phyloP scores from a whole-genome alignment of 73 alveolate species.

The Stentor roeselii region DNA sequence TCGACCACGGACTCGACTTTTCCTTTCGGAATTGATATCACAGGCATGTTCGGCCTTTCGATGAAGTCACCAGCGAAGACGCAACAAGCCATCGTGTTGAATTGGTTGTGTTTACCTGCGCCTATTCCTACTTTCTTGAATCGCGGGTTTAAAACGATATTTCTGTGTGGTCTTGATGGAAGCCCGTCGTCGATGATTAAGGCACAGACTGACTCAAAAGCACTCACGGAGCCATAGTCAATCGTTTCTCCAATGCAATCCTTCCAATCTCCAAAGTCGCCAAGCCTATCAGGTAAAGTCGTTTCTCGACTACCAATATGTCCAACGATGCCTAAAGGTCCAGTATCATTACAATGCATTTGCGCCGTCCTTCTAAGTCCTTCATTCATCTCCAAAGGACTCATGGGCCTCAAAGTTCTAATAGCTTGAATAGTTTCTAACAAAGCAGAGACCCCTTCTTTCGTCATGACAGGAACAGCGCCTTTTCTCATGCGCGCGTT shows the following conservation, averaged over 20 bases:
- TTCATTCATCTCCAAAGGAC: constrained; percentile 45
- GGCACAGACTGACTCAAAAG: constrained; percentile 71
- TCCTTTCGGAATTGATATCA: not conserved
- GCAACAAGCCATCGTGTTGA: not conserved
- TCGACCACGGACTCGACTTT: not conserved
- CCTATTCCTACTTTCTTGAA: constrained; percentile 17
- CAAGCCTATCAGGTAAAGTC: constrained; percentile 73
- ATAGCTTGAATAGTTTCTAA: constrained; percentile 35
- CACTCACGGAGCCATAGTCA: constrained; percentile 55
- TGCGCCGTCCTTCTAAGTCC: constrained; percentile 61
- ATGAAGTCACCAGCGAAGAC: constrained; percentile 11
- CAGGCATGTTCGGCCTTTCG: not conserved
- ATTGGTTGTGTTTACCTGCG: not conserved
- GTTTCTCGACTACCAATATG: constrained; percentile 77
- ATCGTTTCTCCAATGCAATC: constrained; percentile 82
- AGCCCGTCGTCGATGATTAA: constrained; percentile 50
- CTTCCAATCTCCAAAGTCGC: constrained; percentile 85
- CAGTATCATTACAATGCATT: constrained; percentile 82
- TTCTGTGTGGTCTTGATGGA: constrained; percentile 3
- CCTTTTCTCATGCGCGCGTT: not conserved
- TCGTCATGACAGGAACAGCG: constrained; percentile 21
- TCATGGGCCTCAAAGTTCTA: constrained; percentile 42
- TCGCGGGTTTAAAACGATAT: constrained; percentile 3
- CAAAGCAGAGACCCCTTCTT: constrained; percentile 14
- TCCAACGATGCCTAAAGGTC: constrained; percentile 74